Conservation (phyloP, 2,329 filamentous ascomycete genomes). For the Arthrinium phaeospermum region DNA sequence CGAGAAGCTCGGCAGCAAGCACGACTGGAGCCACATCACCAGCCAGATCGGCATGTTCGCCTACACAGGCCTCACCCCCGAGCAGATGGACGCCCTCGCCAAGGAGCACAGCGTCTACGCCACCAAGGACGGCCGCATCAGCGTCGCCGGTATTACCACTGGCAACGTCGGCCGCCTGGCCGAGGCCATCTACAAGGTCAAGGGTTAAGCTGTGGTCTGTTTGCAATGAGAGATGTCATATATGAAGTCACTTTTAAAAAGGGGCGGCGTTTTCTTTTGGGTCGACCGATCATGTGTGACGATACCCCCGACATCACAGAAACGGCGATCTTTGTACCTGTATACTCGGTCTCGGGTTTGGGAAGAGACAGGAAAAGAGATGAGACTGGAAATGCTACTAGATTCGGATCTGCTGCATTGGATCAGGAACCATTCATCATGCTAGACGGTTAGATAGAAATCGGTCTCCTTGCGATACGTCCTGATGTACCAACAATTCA, state of each 20-base stretch:
- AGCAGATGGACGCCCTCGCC: constrained; percentile 90
- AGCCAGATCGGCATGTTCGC: constrained; percentile 99
- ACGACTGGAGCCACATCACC: constrained; percentile 99
- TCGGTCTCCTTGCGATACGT: constrained; percentile 2
- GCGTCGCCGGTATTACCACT: constrained; percentile 81
- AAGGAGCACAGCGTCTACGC: constrained; percentile 98
- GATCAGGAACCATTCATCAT: neutral
- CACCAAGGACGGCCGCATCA: constrained; percentile 89
- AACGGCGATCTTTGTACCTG: constrained; percentile 9
- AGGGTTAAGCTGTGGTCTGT: constrained; percentile 54
- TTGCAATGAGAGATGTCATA: constrained; percentile 9
- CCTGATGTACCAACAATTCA: constrained; percentile 10
- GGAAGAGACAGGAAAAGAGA: neutral
- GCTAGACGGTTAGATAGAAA: constrained; percentile 12
- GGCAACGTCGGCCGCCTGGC: constrained; percentile 81
- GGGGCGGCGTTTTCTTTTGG: neutral
- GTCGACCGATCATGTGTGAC: neutral
- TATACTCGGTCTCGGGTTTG: neutral
- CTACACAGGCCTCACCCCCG: constrained; percentile 89
- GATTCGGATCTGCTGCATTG: constrained; percentile 5
- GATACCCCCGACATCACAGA: constrained; percentile 5
- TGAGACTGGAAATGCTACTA: neutral
- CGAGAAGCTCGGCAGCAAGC: constrained; percentile 91
- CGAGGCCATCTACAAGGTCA: constrained; percentile 84
- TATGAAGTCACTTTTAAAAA: constrained; percentile 11